Evolutionary conservation across 441 rosid genomes (phyloP), one percentile per base, ranked within the genome.

Genomic region (Eruca vesicaria): DNA sequence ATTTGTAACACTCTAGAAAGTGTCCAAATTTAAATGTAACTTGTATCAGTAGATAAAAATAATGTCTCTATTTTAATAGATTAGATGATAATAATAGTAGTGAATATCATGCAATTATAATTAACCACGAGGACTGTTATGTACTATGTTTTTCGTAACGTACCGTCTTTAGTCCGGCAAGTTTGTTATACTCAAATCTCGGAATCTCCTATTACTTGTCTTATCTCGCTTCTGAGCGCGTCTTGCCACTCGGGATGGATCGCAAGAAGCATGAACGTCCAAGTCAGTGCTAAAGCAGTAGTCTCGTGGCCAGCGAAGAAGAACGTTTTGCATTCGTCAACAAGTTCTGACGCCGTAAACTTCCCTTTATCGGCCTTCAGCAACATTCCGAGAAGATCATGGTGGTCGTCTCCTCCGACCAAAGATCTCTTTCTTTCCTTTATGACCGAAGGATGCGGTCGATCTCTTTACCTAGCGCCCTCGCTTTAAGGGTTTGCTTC

Each of bases 251-350:
- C 81, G 14, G 92, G 95, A 78, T 95, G 79, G 57, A 73, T 69
- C 11, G 94, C 98, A 72, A 95, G 63, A 52, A 88, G 92, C 84
- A 95, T 76, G 74, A 95, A 75, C 26, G 97, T 89, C 99, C 99
- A 95, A n/a, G n/a, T n/a, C n/a, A n/a, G n/a, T n/a, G n/a, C n/a
- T n/a, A n/a, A n/a, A n/a, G n/a, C n/a, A n/a, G n/a, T n/a, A n/a
- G n/a, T n/a, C n/a, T n/a, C n/a, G n/a, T n/a, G n/a, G n/a, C n/a
- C n/a, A n/a, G n/a, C n/a, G n/a, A n/a, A n/a, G n/a, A n/a, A n/a
- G n/a, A n/a, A n/a, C n/a, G n/a, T n/a, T n/a, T n/a, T n/a, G 83
- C 97, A 91, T 82, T 95, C 97, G 45, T 95, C 98, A 0, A 95
- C 90, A 9, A 93, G 79, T 55, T 93, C 94, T 67, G 84, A 71